phyloP scores from a whole-genome alignment of 1,284 basidiomycete genomes.

The Xanthoconium separans region DNA sequence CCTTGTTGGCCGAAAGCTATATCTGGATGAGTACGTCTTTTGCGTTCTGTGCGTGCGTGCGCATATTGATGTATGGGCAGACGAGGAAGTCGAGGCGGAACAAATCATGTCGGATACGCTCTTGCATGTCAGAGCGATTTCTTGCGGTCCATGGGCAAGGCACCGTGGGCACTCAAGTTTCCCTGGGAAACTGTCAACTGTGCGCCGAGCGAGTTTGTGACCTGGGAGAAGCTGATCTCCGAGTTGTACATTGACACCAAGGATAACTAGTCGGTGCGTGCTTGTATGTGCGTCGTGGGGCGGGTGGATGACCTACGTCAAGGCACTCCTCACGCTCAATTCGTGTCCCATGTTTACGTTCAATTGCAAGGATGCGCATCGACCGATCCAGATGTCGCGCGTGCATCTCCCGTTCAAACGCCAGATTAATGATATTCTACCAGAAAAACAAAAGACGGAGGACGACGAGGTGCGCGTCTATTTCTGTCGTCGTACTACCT shows the following conservation, averaged over 20 bases:
- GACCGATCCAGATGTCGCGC: constrained; percentile 78
- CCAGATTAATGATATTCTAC: constrained; percentile 81
- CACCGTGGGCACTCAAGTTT: constrained; percentile 90
- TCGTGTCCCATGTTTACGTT: constrained; percentile 99
- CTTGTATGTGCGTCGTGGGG: background rate
- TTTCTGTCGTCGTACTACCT: too few relatives aligned
- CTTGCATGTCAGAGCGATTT: constrained; percentile 94
- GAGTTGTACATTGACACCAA: constrained; percentile 91
- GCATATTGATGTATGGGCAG: constrained; percentile 41
- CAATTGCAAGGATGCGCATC: constrained; percentile 93
- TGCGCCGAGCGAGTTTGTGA: constrained; percentile 96
- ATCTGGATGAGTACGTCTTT: constrained; percentile 90
- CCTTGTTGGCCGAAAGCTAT: constrained; percentile 87
- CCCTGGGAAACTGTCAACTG: constrained; percentile 96
- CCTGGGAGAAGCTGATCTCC: constrained; percentile 98
- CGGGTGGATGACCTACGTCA: too few relatives aligned
- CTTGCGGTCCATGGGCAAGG: constrained; percentile 78
- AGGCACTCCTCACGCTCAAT: constrained; percentile 90
- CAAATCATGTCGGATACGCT: constrained; percentile 93
- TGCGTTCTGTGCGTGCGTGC: background rate
- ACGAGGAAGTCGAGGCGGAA: constrained; percentile 97
- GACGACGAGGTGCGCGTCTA: constrained; percentile 78
- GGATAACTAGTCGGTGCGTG: constrained; percentile 74
- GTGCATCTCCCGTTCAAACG: constrained; percentile 87
- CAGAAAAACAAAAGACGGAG: constrained; percentile 68